Base-by-base conservation (phyloP, 352 stramenopile species). In the Peronospora belbahrii region DNA sequence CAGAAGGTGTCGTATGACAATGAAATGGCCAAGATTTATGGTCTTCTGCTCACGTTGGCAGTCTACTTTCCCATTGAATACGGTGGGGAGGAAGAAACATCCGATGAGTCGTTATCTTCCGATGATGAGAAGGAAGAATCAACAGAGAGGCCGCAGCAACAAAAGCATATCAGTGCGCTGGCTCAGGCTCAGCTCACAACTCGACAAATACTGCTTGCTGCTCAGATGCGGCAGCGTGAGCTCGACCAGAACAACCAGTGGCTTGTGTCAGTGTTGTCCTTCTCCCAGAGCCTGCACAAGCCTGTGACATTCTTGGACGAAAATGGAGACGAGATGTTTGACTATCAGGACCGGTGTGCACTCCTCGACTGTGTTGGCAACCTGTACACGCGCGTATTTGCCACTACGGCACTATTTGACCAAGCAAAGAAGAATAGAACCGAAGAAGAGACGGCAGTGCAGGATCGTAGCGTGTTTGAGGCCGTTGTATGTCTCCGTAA, bases 1-100 rank as follows among this genome's bases (percentile, higher is more conserved):
- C 43, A 52, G 30, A 53, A 65, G 30, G 30, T 62, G 7, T 47
- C 60, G 39, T 72, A 69, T 25, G 56, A 72, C 13, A 51, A 54
- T 2, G 71, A 80, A 28, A 53, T 78, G 28, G 74, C 74, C 25
- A 70, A 73, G 44, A 54, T 83, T 7, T 81, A 71, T 39, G 74
- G 69, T 1, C 43, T 49, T 2, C 25, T 81, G 24, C 41, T 81
- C 17, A 46, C 65, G 19, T 56, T 86, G 39, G 69, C 67, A 2
- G 47, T 86, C 17, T 64, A 70, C 22, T 86, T 73, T 47, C 74
- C 74, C 0, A 53, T 86, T 20, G 47, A 59, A 6, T 50, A 55
- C 6, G 54, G 62, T 2, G 55, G 71, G 4, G 53, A 52, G 17
- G 67, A 70, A 37, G 56, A 67, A 32, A 70, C 54, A 37, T 70